A percentile compares a stretch with the other conserved stretches of the same genome.
Conservation (phyloP, 176 grass and related monocot species). For the Bonia amplexicaulis region DNA sequence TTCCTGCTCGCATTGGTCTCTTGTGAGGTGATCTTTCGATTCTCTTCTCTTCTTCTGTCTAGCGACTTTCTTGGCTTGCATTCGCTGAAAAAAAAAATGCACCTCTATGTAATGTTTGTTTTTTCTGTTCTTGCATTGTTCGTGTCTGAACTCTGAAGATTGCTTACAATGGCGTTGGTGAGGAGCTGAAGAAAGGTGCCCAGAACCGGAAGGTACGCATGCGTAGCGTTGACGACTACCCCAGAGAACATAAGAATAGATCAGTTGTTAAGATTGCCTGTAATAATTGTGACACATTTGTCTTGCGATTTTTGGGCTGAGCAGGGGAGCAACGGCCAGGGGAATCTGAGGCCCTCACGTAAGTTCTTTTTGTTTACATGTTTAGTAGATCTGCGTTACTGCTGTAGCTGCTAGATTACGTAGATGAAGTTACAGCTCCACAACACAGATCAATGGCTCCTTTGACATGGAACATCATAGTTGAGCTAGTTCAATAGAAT, state of each 20-base stretch:
- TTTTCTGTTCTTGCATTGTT: neutral
- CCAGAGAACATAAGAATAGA: neutral
- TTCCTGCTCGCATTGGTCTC: neutral
- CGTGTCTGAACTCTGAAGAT: neutral
- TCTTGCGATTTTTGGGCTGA: neutral
- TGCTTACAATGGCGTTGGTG: neutral
- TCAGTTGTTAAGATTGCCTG: neutral
- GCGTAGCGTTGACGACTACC: neutral
- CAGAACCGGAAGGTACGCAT: neutral
- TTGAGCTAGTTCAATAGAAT: too few relatives aligned
- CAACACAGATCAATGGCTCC: too few relatives aligned
- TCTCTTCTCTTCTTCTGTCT: neutral
- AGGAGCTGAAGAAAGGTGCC: neutral
- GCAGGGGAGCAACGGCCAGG: neutral
- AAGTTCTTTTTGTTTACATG: neutral
- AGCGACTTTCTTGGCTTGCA: too few relatives aligned
- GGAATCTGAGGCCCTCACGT: constrained; percentile 2
- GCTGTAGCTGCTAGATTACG: too few relatives aligned
- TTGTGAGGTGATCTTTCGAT: neutral
- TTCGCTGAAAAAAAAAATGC: neutral
- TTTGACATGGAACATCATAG: too few relatives aligned
- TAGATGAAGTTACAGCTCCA: too few relatives aligned
- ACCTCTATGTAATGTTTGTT: neutral
- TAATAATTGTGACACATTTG: neutral
- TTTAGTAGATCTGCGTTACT: too few relatives aligned